Evolutionary conservation across 2,329 filamentous ascomycete species (phyloP), one percentile per base, ranked within the genome.

Genomic region (Biscogniauxia marginata): DNA sequence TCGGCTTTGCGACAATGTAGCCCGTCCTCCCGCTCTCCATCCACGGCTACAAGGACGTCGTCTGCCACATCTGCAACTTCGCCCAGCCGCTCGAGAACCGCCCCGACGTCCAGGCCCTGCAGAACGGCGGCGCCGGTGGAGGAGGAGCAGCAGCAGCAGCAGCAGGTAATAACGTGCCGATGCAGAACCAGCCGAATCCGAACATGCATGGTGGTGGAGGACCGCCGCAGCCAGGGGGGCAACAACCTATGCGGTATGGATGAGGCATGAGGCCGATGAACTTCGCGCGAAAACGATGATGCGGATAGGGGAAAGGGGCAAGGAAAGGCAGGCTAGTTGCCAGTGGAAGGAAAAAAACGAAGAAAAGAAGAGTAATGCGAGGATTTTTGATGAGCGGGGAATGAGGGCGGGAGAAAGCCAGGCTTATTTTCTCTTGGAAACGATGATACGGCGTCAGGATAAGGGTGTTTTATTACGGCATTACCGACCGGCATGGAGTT

Each of bases 11-110:
- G 60, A 69, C 55, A 22, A 53, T 39, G 3, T 57, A 87, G 82
- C 89, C 89, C 49, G 72, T 93, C 47, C 79, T 93, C 22, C 89
- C 89, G 0, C 86, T 92, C 67, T 86, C 84, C 47, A 77, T 87
- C 62, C 80, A 83, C 56, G 84, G 84, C 53, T 86, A 87, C 73
- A 78, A 86, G 64, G 88, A 91, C 66, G 81, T 93, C 54, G 77
- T 80, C 57, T 93, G 89, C 76, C 81, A 85, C 67, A 85, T 92
- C 71, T 93, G 89, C 80, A 85, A 87, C 70, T 92, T 91, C 70
- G 81, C 84, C 61, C 88, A 93, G 70, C 84, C 85, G 8, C 78
- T 88, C 53, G 77, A 83, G 62, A 77, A 80, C 65, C 75, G 83
- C 13, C 80, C 75, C 11, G 83, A 86, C 57, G 81, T 85, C 49